A percentile compares a stretch with the other conserved stretches of the same genome.
phyloP scores from a whole-genome alignment of 2,329 filamentous ascomycete species.

The Xylariaceae sp. region DNA sequence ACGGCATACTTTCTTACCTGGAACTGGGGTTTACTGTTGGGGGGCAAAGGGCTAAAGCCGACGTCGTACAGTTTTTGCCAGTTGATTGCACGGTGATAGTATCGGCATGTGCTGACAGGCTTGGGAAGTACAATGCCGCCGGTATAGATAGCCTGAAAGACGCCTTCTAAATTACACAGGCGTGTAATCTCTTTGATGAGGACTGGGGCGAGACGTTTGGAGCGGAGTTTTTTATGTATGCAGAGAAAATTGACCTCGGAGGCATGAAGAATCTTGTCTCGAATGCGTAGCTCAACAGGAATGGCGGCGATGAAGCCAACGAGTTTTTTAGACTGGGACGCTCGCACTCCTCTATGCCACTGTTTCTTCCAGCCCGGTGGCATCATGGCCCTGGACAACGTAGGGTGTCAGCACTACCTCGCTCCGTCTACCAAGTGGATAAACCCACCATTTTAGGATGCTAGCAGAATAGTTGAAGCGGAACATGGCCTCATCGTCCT shows the following conservation, averaged over 20 bases:
- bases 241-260: constrained; percentile 98
- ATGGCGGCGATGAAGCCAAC: constrained; percentile 97
- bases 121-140: constrained; percentile 89
- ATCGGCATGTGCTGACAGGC: constrained; percentile 90
- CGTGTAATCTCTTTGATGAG: constrained; percentile 98
- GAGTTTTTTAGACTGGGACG: constrained; percentile 80
- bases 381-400: constrained; percentile 78
- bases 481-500: constrained; percentile 97
- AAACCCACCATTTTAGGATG: constrained; percentile 81
- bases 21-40: constrained; percentile 80
- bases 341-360: constrained; percentile 95
- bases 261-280: constrained; percentile 74
- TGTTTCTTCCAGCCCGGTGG: constrained; percentile 91
- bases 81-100: constrained; percentile 92
- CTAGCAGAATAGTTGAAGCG: constrained; percentile 92
- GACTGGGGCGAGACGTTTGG: constrained; percentile 89
- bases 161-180: constrained; percentile 81
- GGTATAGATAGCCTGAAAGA: constrained; percentile 97
- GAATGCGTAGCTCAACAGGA: constrained; percentile 81
- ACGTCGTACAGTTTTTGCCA: constrained; percentile 97
- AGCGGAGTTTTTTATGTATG: constrained; percentile 95
- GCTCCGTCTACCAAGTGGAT: background rate
- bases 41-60: constrained; percentile 88
- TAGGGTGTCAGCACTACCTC: constrained; percentile 2
- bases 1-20: constrained; percentile 88